Evolutionary conservation across 306 rosid genomes (phyloP).

Genomic region (Cyclanthera cordifolia): DNA sequence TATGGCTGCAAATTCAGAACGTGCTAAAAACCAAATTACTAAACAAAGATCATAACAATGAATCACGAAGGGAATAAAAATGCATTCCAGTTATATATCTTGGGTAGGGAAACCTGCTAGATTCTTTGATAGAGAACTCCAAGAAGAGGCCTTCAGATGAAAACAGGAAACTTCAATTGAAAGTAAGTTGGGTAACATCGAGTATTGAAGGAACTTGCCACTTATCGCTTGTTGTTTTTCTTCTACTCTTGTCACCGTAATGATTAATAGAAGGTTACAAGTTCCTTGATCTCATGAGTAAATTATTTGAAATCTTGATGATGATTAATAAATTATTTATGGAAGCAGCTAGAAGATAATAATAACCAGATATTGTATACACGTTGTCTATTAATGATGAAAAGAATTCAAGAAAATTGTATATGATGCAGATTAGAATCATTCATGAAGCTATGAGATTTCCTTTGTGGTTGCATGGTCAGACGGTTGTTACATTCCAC

Average conservation of each 20-base stretch:
- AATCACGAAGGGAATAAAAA: too few species aligned
- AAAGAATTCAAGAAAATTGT: background rate
- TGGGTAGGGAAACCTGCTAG: too few species aligned
- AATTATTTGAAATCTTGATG: background rate
- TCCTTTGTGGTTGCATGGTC: constrained; percentile 89
- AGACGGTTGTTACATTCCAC: constrained; percentile 48
- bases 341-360: background rate
- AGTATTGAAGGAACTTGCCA: background rate
- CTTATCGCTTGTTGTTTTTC: background rate
- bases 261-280: background rate
- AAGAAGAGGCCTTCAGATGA: background rate
- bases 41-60: too few species aligned
- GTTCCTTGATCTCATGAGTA: background rate
- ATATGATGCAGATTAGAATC: constrained; percentile 55
- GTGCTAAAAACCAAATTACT: too few species aligned
- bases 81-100: too few species aligned
- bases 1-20: too few species aligned
- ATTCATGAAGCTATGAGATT: constrained; percentile 78
- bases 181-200: too few species aligned
- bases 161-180: too few species aligned
- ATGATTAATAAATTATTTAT: background rate
- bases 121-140: background rate
- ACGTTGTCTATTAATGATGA: background rate
- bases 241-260: background rate
- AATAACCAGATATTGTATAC: background rate